Evolutionary conservation across 2,329 filamentous ascomycete species (phyloP).

Genomic region (Trematosphaeria pertusa): DNA sequence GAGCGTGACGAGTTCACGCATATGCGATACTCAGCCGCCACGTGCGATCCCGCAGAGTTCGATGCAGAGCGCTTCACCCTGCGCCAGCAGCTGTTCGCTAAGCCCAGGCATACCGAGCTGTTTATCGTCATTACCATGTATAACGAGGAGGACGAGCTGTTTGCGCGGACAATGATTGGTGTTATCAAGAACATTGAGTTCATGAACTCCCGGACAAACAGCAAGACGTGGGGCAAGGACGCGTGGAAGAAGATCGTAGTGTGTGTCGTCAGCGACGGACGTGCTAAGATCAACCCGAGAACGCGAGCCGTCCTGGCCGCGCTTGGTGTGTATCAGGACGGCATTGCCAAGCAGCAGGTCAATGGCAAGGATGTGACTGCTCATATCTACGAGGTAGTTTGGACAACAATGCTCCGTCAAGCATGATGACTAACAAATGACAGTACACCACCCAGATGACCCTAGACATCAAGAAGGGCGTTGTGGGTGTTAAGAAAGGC

Average conservation of each 20-base stretch:
- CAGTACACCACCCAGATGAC: slow-evolving; percentile 84
- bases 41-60: slow-evolving; percentile 89
- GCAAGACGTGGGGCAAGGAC: slow-evolving; percentile 97
- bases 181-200: slow-evolving; percentile 99
- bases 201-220: slow-evolving; percentile 92
- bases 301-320: slow-evolving; percentile 89
- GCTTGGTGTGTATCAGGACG: slow-evolving; percentile 97
- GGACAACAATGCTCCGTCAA: slow-evolving; percentile 7
- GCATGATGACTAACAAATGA: slow-evolving; percentile 20
- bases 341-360: slow-evolving; percentile 97
- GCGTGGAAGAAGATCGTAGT: slow-evolving; percentile 99
- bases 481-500: slow-evolving; percentile 82
- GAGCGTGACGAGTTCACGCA: slow-evolving; percentile 88
- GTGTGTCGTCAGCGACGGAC: slow-evolving; percentile 94
- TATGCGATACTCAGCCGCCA: slow-evolving; percentile 93
- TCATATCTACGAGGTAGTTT: slow-evolving; percentile 79
- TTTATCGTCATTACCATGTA: slow-evolving; percentile 99
- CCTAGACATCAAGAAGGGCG: slow-evolving; percentile 85
- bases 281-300: slow-evolving; percentile 93
- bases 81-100: slow-evolving; percentile 89
- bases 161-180: slow-evolving; percentile 93
- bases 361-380: slow-evolving; percentile 96
- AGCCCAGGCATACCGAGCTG: slow-evolving; percentile 88
- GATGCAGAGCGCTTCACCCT: slow-evolving; percentile 89
- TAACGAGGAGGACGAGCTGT: slow-evolving; percentile 96